These are phyloP conservation scores for Agroathelia rolfsii DNA, from an alignment of 1,284 basidiomycete species.

Conservation along the genomic window DNA sequence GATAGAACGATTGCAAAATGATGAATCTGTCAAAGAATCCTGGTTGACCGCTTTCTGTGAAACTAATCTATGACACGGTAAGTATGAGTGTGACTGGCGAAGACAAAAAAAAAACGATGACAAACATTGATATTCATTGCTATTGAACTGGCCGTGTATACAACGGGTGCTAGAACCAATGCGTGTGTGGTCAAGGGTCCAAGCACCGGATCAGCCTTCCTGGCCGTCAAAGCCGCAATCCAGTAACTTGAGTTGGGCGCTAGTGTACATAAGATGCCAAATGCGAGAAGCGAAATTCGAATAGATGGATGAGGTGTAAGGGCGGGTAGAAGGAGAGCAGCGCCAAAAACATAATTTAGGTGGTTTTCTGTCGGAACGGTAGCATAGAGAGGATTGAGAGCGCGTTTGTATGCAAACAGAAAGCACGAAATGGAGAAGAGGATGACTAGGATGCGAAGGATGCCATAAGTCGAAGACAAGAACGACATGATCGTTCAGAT, in stretches of 20 bases:
- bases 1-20: constrained; percentile 13
- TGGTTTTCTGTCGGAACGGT: constrained; percentile 36
- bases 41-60: constrained; percentile 13
- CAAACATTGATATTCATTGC: constrained; percentile 35
- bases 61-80: constrained; percentile 10
- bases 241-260: constrained; percentile 57
- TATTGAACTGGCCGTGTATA: constrained; percentile 35
- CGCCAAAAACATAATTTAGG: constrained; percentile 34
- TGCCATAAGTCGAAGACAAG: constrained; percentile 6
- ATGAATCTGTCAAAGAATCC: constrained; percentile 17
- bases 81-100: constrained; percentile 1
- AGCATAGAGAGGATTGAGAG: constrained; percentile 49
- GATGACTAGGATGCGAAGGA: constrained; percentile 22
- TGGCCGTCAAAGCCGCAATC: constrained; percentile 45
- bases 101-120: constrained; percentile 7
- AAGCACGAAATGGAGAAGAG: constrained; percentile 34
- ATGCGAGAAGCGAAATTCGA: constrained; percentile 24
- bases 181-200: constrained; percentile 53
- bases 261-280: constrained; percentile 36
- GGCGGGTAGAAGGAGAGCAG: constrained; percentile 25
- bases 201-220: constrained; percentile 37
- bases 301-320: constrained; percentile 24
- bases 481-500: too few relatives aligned
- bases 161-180: constrained; percentile 43
- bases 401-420: constrained; percentile 43